Evolutionary conservation across 768 basidiomycete genomes (phyloP), one percentile per base, ranked within the genome.

Genomic region (Thelephora ganbajun): DNA sequence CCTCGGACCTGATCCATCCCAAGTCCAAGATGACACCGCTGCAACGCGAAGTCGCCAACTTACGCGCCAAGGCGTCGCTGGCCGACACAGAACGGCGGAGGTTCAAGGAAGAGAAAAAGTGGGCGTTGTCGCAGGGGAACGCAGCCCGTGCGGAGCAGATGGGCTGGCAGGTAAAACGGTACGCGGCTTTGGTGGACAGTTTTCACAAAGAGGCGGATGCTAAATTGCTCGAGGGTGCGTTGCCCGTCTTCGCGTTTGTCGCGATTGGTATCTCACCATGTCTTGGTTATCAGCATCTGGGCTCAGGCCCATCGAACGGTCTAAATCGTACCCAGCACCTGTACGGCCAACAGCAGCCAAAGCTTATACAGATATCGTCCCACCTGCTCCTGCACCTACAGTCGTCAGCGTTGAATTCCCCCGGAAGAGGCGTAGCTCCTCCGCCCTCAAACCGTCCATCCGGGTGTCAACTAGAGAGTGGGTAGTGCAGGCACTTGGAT

Each of bases 61-160:
- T 91, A 18, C 74, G 85, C 43, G 78, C 84, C 43, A 75, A 83
- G 22, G 87, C 87, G 6, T 80, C 83, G 16, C 63, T 87, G 49
- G 87, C 88, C 20, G 88, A 88, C 54, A 86, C 79, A 51, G 86
- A 91, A 63, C 75, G 83, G 16, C 72, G 88, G 35, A 72, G 85
- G 47, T 84, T 79, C 66, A 84, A 79, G 66, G 88, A 91, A 63
- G 88, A 91, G 63, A 72, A 77, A 53, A 86, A 88, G 60, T 91
- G 88, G 88, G 88, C 88, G 0, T 59, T 80, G 35, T 82, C 83
- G 16, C 79, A 83, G 59, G 85, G 85, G 0, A 87, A 91, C 58
- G 51, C 66, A 39, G 78, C 83, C 7, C 74, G 85, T 42, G 86
- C 86, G 26, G 67, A 71, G 22, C 80, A 91, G 66, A 77, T 89